A percentile compares a stretch with the other conserved stretches of the same genome.
Conservation (phyloP, 805 yeast genomes). For the Zygotorulaspora florentina region DNA sequence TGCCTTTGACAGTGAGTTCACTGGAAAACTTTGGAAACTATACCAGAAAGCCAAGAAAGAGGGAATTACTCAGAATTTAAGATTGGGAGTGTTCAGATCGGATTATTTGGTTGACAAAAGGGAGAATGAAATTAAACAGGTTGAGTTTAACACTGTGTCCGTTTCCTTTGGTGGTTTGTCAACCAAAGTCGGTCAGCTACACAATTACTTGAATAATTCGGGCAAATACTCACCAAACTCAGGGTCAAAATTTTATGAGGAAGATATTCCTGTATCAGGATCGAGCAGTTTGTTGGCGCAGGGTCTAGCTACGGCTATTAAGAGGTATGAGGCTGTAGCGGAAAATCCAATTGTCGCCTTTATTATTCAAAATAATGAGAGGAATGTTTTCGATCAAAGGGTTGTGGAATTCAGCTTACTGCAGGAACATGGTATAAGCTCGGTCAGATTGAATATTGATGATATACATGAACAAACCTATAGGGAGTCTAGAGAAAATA, state of each 20-base stretch:
- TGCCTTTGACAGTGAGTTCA: slow-evolving; percentile 65
- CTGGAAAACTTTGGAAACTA: slow-evolving; percentile 68
- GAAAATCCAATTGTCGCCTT: slow-evolving; percentile 57
- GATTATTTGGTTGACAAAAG: slow-evolving; percentile 70
- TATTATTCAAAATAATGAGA: slow-evolving; percentile 78
- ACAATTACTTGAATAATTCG: slow-evolving; percentile 54
- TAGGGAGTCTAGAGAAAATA: slow-evolving; percentile 38
- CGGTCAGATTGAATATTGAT: slow-evolving; percentile 64
- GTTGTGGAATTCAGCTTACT: slow-evolving; percentile 69
- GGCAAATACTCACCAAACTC: slow-evolving; percentile 49
- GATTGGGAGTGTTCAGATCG: slow-evolving; percentile 82
- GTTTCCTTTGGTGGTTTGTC: slow-evolving; percentile 94
- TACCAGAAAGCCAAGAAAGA: slow-evolving; percentile 46
- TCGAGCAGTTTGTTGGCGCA: slow-evolving; percentile 57
- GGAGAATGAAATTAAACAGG: slow-evolving; percentile 67
- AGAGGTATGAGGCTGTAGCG: slow-evolving; percentile 42
- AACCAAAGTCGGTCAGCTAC: slow-evolving; percentile 71
- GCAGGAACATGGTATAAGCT: slow-evolving; percentile 49
- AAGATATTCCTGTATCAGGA: slow-evolving; percentile 59
- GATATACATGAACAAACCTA: slow-evolving; percentile 47
- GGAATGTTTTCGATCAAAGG: slow-evolving; percentile 90
- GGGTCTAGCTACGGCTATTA: slow-evolving; percentile 66
- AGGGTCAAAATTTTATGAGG: slow-evolving; percentile 41
- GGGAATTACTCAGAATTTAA: slow-evolving; percentile 58
- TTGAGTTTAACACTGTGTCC: slow-evolving; percentile 93